phyloP scores from a whole-genome alignment of 2,329 filamentous ascomycete species.

The Plenodomus lindquistii region DNA sequence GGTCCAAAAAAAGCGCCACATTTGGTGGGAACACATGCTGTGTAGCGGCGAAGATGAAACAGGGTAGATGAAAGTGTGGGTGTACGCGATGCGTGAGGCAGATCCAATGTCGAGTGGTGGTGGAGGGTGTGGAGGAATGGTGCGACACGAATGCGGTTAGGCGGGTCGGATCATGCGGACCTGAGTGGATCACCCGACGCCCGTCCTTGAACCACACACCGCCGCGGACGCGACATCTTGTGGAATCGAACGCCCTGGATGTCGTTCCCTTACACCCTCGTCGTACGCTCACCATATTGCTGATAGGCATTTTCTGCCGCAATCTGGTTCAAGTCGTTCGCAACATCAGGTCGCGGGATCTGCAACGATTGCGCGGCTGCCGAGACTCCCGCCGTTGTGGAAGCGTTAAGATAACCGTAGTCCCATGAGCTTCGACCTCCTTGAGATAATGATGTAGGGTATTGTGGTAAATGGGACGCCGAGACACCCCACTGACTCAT shows the following conservation, averaged over 20 bases:
- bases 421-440: constrained; percentile 42
- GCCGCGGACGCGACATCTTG: constrained; percentile 19
- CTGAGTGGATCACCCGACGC: constrained; percentile 39
- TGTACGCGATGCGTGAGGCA: constrained; percentile 28
- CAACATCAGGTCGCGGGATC: constrained; percentile 39
- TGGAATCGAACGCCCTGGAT: constrained; percentile 6
- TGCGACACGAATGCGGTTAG: constrained; percentile 28
- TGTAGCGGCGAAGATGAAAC: constrained; percentile 10
- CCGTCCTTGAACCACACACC: constrained; percentile 28
- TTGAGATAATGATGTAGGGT: constrained; percentile 34
- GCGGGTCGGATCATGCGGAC: constrained; percentile 32
- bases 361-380: constrained; percentile 36
- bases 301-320: constrained; percentile 38
- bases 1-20: constrained; percentile 8
- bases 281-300: constrained; percentile 44
- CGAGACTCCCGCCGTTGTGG: constrained; percentile 30
- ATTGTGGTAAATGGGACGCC: constrained; percentile 40
- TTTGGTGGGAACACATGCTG: constrained; percentile 14
- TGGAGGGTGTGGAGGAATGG: constrained; percentile 19
- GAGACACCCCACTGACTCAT: constrained; percentile 42
- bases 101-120: constrained; percentile 29
- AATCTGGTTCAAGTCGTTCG: constrained; percentile 34
- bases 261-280: constrained; percentile 35
- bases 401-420: constrained; percentile 39
- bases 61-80: constrained; percentile 9